A percentile compares a stretch with the other conserved stretches of the same genome.
Conservation (phyloP, 768 basidiomycete species). For the Termitomyces bulborhizus region DNA sequence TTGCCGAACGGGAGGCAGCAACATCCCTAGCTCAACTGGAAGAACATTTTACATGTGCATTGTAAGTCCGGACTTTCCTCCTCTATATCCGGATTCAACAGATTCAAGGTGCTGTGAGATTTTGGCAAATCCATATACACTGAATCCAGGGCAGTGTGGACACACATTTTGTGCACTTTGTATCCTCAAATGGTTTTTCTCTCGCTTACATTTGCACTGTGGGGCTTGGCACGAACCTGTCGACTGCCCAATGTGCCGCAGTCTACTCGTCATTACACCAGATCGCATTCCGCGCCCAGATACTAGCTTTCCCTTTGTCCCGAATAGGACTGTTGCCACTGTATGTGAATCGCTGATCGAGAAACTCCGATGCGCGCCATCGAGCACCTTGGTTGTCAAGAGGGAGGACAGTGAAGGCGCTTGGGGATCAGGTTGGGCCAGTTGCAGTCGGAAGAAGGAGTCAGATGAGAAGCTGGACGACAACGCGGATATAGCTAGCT, state of each 20-base stretch:
- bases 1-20: conserved; percentile 35
- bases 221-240: conserved; percentile 65
- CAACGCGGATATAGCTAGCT: conserved; percentile 33
- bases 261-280: conserved; percentile 42
- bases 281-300: conserved; percentile 44
- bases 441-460: conserved; percentile 27
- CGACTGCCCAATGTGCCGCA: conserved; percentile 64
- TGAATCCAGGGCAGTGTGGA: conserved; percentile 52
- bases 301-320: conserved; percentile 55
- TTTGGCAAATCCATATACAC: conserved; percentile 53
- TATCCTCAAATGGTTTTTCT: conserved; percentile 66
- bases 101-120: conserved; percentile 54
- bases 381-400: conserved; percentile 31
- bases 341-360: conserved; percentile 48
- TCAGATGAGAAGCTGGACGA: conserved; percentile 24
- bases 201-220: conserved; percentile 54
- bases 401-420: conserved; percentile 34
- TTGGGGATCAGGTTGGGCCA: conserved; percentile 26
- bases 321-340: conserved; percentile 51
- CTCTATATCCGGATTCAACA: conserved; percentile 1
- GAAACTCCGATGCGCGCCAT: conserved; percentile 32
- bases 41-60: conserved; percentile 57
- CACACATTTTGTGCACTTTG: conserved; percentile 66
- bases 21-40: conserved; percentile 47
- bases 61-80: conserved; percentile 34